phyloP scores from a whole-genome alignment of 768 basidiomycete species.

The Panaeolus cyanescens region DNA sequence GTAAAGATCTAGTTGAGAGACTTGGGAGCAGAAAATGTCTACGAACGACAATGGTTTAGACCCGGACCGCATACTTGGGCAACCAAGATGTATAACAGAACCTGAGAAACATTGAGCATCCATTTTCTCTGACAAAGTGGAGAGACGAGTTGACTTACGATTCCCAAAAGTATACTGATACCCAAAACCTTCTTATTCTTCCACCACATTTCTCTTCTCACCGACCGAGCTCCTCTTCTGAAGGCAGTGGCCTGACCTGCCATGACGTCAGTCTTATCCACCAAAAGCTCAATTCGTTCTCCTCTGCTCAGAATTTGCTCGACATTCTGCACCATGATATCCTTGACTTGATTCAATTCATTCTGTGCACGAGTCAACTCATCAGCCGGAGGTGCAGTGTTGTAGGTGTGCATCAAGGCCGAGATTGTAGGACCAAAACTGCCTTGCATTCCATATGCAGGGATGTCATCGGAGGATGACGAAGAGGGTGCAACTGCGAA shows the following conservation, averaged over 20 bases:
- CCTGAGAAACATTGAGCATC: constrained; percentile 32
- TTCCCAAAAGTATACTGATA: constrained; percentile 67
- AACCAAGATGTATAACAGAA: constrained; percentile 79
- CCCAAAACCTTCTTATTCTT: constrained; percentile 71
- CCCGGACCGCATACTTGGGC: constrained; percentile 91
- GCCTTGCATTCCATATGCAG: constrained; percentile 70
- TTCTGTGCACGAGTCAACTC: constrained; percentile 88
- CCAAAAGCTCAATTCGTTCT: constrained; percentile 92
- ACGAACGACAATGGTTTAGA: constrained; percentile 50
- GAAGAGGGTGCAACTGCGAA: constrained; percentile 66
- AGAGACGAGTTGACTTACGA: constrained; percentile 46
- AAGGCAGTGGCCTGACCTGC: constrained; percentile 94
- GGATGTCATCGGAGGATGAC: constrained; percentile 56
- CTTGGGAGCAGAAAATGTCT: not conserved
- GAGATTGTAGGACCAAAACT: constrained; percentile 71
- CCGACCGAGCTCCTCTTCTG: constrained; percentile 82
- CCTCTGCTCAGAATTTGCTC: constrained; percentile 94
- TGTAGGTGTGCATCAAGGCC: constrained; percentile 83
- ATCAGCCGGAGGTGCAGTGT: constrained; percentile 84
- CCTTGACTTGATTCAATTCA: constrained; percentile 88
- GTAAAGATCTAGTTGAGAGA: constrained; percentile 1
- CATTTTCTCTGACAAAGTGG: constrained; percentile 1
- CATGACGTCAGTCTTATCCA: constrained; percentile 97
- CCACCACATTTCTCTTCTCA: constrained; percentile 90
- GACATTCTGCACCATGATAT: constrained; percentile 98